A percentile compares a stretch with the other conserved stretches of the same genome.
Evolutionary conservation across 805 yeast genomes (phyloP).

Genomic region (Saccharomycopsis sp.): DNA sequence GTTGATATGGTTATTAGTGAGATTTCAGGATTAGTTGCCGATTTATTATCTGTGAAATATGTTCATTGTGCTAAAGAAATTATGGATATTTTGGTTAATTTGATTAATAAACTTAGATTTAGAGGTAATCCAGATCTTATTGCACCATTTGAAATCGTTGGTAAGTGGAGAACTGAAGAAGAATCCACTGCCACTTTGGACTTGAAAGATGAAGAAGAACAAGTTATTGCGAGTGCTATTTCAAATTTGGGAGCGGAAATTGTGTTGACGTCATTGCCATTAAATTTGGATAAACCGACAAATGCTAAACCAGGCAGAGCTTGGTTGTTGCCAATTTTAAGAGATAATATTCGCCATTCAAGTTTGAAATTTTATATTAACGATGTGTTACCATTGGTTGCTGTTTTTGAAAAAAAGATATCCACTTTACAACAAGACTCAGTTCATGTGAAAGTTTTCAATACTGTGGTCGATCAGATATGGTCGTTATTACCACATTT

Average conservation of each 20-base stretch:
- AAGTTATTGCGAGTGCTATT: conserved; percentile 72
- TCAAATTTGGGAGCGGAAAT: conserved; percentile 80
- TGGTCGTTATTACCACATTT: conserved; percentile 90
- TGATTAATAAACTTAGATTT: conserved; percentile 55
- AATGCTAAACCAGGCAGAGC: conserved; percentile 73
- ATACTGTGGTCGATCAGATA: conserved; percentile 82
- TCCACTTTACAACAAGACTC: conserved; percentile 44
- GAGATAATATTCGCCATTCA: conserved; percentile 78
- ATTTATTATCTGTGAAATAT: conserved; percentile 63
- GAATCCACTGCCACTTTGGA: conserved; percentile 37
- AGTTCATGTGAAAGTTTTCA: conserved; percentile 67
- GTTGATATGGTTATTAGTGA: conserved; percentile 48
- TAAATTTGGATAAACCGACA: conserved; percentile 58
- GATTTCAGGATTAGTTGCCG: conserved; percentile 49
- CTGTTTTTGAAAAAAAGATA: conserved; percentile 45
- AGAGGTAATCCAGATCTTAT: conserved; percentile 68
- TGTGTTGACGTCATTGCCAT: conserved; percentile 67
- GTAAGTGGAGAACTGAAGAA: conserved; percentile 66
- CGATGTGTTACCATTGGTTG: conserved; percentile 60
- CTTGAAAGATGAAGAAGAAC: conserved; percentile 68
- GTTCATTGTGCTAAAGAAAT: conserved; percentile 71
- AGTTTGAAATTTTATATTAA: conserved; percentile 54
- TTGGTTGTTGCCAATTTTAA: conserved; percentile 85
- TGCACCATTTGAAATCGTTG: conserved; percentile 61
- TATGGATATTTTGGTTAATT: conserved; percentile 56